Base-by-base conservation (phyloP, 2,329 filamentous ascomycete genomes). In the Sarocladiaceae sp. region DNA sequence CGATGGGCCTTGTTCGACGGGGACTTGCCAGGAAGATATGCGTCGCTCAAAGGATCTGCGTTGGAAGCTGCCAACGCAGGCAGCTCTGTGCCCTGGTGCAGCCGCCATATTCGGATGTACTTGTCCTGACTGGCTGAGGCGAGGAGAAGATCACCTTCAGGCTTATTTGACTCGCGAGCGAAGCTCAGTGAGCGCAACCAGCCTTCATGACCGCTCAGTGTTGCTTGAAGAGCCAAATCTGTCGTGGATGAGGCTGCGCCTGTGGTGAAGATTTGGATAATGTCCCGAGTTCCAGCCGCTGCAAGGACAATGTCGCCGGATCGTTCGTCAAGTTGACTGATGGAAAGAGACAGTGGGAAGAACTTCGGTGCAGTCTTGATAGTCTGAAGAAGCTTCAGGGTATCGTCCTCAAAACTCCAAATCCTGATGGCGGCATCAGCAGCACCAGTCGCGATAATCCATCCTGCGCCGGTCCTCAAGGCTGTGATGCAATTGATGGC, bases 91-190 rank as follows among this genome's bases (percentile, higher is more conserved):
- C 87, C 88, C 49, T 77, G 70, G 51, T 86, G 85, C 27, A 98
- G 68, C 47, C 90, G 80, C 93, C 93, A 98, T 27, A 98, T 76
- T 32, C 93, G 85, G 47, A 97, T 83, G 57, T 97, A 98, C 66
- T 95, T 96, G 64, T 98, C 93, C 62, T 98, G 93, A 59, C 91
- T 97, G 18, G 90, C 90, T 10, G 91, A 97, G 1, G 91, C 88
- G 16, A 98, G 74, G 18, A 97, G 66, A 3, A 95, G 60, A 59
- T 96, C 90, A 43, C 78, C 77, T 0, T 68, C 62, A 1, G 64
- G 52, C 18, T 67, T 65, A 2, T 67, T 58, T 12, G 64, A 74
- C 57, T 93, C 86, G 48, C 69, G 69, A 1, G 79, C 77, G 53
- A 98, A 93, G 50, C 83, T 83, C 11, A 98, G 71, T 12, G 88